phyloP scores from a whole-genome alignment of 768 basidiomycete species.

The Hygrophorus pudorinus region DNA sequence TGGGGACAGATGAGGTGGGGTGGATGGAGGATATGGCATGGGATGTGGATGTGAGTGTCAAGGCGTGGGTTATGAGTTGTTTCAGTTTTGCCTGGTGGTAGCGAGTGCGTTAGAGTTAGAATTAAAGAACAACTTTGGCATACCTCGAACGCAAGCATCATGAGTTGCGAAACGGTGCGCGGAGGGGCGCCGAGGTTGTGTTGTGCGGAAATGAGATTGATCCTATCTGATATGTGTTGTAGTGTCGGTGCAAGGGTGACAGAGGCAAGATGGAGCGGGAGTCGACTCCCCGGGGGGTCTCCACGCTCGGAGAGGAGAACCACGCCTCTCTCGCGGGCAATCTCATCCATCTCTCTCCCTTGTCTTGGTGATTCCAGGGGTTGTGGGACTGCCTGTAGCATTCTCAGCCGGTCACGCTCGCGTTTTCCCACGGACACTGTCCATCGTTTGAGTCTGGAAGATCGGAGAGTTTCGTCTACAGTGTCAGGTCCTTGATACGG shows the following conservation, averaged over 20 bases:
- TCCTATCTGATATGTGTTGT: conserved; percentile 69
- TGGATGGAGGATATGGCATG: conserved; percentile 69
- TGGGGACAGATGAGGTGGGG: conserved; percentile 39
- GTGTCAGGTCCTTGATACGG: conserved; percentile 63
- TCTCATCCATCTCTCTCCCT: conserved; percentile 50
- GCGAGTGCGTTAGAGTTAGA: conserved; percentile 1
- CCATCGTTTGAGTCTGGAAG: conserved; percentile 64
- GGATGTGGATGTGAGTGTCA: conserved; percentile 68
- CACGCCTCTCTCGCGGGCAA: conserved; percentile 60
- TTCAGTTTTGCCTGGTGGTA: conserved; percentile 62
- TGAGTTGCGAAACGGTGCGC: conserved; percentile 52
- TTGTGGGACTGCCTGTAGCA: conserved; percentile 31
- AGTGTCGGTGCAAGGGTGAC: conserved; percentile 62
- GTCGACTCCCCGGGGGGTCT: conserved; percentile 61
- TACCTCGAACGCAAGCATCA: conserved; percentile 75
- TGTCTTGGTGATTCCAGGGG: conserved; percentile 33
- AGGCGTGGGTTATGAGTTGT: conserved; percentile 70
- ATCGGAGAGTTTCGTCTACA: conserved; percentile 46
- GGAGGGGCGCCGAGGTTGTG: conserved; percentile 55
- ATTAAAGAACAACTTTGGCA: conserved; percentile 7
- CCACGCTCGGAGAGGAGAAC: conserved; percentile 54
- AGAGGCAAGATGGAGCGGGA: conserved; percentile 66
- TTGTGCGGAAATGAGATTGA: conserved; percentile 76
- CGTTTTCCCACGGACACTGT: conserved; percentile 58
- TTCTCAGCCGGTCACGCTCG: conserved; percentile 63